These are phyloP conservation scores for Lycium ferocissimum DNA, from an alignment of 257 asterid genomes.

Conservation along the genomic window DNA sequence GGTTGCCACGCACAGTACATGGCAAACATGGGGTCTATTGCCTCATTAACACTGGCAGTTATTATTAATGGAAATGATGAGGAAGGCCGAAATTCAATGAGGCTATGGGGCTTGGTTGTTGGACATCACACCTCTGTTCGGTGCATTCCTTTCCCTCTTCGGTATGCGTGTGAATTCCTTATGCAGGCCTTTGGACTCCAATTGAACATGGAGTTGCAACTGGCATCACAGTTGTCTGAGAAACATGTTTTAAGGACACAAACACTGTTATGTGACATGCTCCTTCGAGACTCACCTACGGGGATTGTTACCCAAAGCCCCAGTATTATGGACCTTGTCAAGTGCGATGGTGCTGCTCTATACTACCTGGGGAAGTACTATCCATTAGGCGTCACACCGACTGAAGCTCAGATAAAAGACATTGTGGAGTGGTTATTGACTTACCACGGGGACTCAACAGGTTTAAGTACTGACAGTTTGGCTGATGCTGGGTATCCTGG, in stretches of 20 bases:
- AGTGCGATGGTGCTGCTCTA: conserved; percentile 85
- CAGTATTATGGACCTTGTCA: conserved; percentile 82
- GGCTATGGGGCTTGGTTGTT: conserved; percentile 93
- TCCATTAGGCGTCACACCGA: conserved; percentile 72
- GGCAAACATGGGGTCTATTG: conserved; percentile 74
- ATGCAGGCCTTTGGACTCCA: conserved; percentile 95
- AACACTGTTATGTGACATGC: conserved; percentile 86
- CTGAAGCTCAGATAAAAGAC: conserved; percentile 74
- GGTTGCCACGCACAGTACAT: conserved; percentile 72
- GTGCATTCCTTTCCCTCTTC: conserved; percentile 75
- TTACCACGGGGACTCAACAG: conserved; percentile 76
- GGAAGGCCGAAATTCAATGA: conserved; percentile 66
- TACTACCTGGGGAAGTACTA: conserved; percentile 70
- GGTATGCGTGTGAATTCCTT: conserved; percentile 86
- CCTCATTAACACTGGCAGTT: conserved; percentile 61
- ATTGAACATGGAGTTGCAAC: conserved; percentile 80
- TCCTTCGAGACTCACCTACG: conserved; percentile 76
- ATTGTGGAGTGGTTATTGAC: conserved; percentile 71
- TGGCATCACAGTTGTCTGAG: conserved; percentile 72
- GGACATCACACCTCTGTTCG: conserved; percentile 84
- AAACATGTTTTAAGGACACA: conserved; percentile 81
- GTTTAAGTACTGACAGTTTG: conserved; percentile 85
- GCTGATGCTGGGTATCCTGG: conserved; percentile 84
- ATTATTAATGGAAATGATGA: conserved; percentile 67
- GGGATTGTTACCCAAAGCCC: conserved; percentile 84